Base-by-base conservation (phyloP, 2,329 filamentous ascomycete genomes). In the Aspergillus candidus region DNA sequence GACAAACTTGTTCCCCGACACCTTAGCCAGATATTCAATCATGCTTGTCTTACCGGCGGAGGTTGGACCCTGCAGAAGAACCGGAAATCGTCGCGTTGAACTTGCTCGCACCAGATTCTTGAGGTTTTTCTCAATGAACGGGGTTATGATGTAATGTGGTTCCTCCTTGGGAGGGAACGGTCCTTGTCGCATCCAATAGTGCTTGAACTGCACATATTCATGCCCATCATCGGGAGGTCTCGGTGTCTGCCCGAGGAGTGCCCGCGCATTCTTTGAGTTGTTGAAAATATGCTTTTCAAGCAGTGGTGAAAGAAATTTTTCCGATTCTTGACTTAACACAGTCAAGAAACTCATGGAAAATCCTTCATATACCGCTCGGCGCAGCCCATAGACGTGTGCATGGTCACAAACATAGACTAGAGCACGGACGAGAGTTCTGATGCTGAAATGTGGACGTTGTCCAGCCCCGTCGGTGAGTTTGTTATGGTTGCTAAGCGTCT, bases 301-400 rank as follows among this genome's bases (percentile, higher is more conserved):
- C 18, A 94, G 70, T 1, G 90, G 88, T 37, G 85, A 72, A 4
- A 97, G 76, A 39, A 89, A 72, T 47, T 80, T 77, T 63, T 95
- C 89, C 0, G 93, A 97, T 27, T 84, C 79, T 56, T 81, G 79
- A 58, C 91, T 84, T 11, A 99, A 75, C 5, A 96, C 78, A 0
- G 94, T 98, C 44, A 96, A 72, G 60, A 98, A 99, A 39, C 90
- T 93, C 94, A 98, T 98, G 12, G 88, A 89, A 61, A 97, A 97
- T 0, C 93, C 94, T 72, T 99, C 93, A 51, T 86, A 95, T 1
- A 97, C 72, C 10, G 91, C 87, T 58, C 94, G 75, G 17, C 93
- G 82, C 34, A 97, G 72, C 11, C 87, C 89, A 66, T 95, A 96
- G 4, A 85, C 78, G 0, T 88, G 82, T 0, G 87, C 80, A 51